Evolutionary conservation across 1,284 basidiomycete species (phyloP).

Genomic region (Inonotus hispidus): DNA sequence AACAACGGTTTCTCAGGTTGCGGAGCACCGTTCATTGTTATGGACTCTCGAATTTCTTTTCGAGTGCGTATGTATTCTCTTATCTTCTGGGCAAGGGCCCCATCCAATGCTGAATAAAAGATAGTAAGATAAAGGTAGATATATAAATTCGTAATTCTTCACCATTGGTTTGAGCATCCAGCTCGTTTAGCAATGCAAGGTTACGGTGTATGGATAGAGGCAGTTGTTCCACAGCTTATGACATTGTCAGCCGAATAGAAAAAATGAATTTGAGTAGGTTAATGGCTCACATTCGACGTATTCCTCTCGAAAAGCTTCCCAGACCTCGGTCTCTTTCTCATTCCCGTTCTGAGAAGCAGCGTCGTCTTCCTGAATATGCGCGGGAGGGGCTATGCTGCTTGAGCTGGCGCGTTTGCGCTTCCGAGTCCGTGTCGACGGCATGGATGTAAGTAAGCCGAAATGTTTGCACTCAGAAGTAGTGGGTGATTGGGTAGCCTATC

Average conservation of each 20-base stretch:
- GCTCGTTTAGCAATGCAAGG: constrained; percentile 73
- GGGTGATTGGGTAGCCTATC: too few species aligned
- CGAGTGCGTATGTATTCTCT: not conserved
- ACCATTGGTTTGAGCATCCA: constrained; percentile 74
- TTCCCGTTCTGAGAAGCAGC: constrained; percentile 22
- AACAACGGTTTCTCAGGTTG: not conserved
- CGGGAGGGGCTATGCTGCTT: not conserved
- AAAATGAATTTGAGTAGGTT: not conserved
- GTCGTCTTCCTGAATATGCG: constrained; percentile 1
- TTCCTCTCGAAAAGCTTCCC: constrained; percentile 76
- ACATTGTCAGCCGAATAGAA: constrained; percentile 4
- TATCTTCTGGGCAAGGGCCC: not conserved
- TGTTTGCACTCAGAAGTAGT: too few species aligned
- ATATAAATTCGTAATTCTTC: constrained; percentile 23
- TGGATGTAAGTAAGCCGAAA: too few species aligned
- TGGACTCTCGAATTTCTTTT: not conserved
- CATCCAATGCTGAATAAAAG: not conserved
- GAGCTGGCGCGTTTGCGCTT: constrained; percentile 9
- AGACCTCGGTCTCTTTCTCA: constrained; percentile 52
- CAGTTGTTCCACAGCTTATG: constrained; percentile 75
- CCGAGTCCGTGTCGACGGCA: not conserved
- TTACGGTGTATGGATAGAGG: constrained; percentile 81
- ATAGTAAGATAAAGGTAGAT: not conserved
- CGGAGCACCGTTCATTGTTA: not conserved
- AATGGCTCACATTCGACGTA: constrained; percentile 65